Conservation (phyloP, 2,329 filamentous ascomycete genomes). For the Curvularia sp. region DNA sequence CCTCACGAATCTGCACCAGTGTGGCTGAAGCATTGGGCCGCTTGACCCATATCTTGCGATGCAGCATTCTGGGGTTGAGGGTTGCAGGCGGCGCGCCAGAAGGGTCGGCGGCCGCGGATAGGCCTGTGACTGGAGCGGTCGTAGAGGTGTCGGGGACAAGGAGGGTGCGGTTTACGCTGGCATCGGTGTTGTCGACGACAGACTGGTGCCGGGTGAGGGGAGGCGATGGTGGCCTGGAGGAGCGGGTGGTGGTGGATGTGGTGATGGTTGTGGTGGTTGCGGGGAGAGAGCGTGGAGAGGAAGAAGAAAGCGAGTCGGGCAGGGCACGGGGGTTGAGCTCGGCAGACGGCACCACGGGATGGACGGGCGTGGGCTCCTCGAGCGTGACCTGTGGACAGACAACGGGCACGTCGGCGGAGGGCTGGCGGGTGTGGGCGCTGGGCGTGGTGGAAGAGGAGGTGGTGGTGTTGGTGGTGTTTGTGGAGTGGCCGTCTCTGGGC, state of each 20-base stretch:
- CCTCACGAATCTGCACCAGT: slow-evolving; percentile 81
- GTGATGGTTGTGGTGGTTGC: slow-evolving; percentile 13
- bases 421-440: slow-evolving; percentile 21
- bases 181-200: slow-evolving; percentile 51
- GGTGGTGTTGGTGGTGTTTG: slow-evolving; percentile 20
- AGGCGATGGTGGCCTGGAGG: slow-evolving; percentile 51
- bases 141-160: slow-evolving; percentile 54
- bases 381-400: slow-evolving; percentile 40
- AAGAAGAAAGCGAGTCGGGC: slow-evolving; percentile 23
- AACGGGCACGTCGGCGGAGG: slow-evolving; percentile 23
- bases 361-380: slow-evolving; percentile 47
- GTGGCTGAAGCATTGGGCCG: slow-evolving; percentile 85
- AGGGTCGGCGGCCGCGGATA: slow-evolving; percentile 50
- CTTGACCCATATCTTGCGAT: slow-evolving; percentile 93
- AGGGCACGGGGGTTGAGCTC: slow-evolving; percentile 17
- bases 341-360: slow-evolving; percentile 26
- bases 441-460: slow-evolving; percentile 16
- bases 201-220: slow-evolving; percentile 52
- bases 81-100: slow-evolving; percentile 43
- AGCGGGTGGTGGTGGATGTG: slow-evolving; percentile 34
- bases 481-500: slow-evolving; percentile 30
- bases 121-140: slow-evolving; percentile 33
- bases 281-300: background rate
- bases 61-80: slow-evolving; percentile 52
- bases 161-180: slow-evolving; percentile 60